Base-by-base conservation (phyloP, 2,329 filamentous ascomycete species). In the Alternaria dauci region DNA sequence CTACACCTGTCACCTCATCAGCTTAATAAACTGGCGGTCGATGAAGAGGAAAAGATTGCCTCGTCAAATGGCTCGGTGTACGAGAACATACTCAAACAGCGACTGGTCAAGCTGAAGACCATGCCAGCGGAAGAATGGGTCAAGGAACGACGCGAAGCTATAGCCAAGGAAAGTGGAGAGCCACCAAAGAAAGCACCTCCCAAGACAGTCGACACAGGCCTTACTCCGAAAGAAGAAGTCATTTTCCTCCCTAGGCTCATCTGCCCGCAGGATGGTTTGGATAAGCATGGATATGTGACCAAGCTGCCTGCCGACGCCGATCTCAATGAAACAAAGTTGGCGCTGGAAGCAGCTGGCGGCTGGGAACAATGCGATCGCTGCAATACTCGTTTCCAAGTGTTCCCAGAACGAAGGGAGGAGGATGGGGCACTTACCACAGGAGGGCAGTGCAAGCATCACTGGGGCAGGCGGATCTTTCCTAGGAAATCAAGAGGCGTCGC, bases 321-420 rank as follows among this genome's bases (percentile, higher is more conserved):
- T 18, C 86, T 97, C 18, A 81, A 86, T 52, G 83, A 85, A 52
- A 90, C 92, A 0, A 86, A 82, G 34, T 83, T 86, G 43, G 92
- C 89, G 0, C 84, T 92, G 0, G 82, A 87, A 48, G 83, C 88
- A 8, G 87, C 90, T 12, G 86, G 88, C 53, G 92, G 92, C 48
- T 97, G 90, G 85, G 95, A 99, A 79, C 85, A 88, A 51, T 99
- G 95, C 71, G 94, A 97, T 72, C 89, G 95, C 20, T 99, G 95
- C 78, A 85, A 85, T 42, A 88, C 88, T 34, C 89, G 94, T 23
- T 99, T 99, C 72, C 92, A 97, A 72, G 92, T 97, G 4, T 98
- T 96, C 66, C 93, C 94, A 0, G 92, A 93, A 4, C 88, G 94
- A 42, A 87, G 93, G 55, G 87, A 89, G 56, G 86, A 89, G 68